Evolutionary conservation across 495 filamentous ascomycete genomes (phyloP).

Genomic region (Pyrenula aspistea): DNA sequence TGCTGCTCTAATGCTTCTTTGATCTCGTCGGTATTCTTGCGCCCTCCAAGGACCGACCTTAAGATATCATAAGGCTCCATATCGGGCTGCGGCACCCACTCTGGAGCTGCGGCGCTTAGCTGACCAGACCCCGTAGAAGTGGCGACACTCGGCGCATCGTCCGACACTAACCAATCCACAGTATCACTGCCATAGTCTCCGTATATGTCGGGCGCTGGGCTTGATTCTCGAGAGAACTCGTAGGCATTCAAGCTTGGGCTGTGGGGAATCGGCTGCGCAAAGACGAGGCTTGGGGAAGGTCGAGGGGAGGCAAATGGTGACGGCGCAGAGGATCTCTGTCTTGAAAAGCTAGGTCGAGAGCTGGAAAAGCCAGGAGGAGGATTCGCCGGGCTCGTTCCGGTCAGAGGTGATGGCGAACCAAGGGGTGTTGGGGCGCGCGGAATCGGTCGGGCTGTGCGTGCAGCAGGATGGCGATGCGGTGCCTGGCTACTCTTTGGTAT

Average conservation of each 20-base stretch:
- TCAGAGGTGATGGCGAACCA: constrained; percentile 57
- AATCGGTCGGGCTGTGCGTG: constrained; percentile 77
- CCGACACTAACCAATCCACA: constrained; percentile 91
- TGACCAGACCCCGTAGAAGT: constrained; percentile 61
- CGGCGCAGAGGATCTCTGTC: constrained; percentile 52
- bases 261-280: constrained; percentile 91
- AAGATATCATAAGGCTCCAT: constrained; percentile 99
- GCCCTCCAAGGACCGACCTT: constrained; percentile 83
- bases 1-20: constrained; percentile 78
- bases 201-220: constrained; percentile 70
- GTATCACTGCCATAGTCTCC: constrained; percentile 87
- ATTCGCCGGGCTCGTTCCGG: constrained; percentile 66
- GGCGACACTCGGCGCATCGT: constrained; percentile 66
- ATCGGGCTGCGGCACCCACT: constrained; percentile 67
- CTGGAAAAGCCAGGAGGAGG: constrained; percentile 68
- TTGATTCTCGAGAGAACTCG: constrained; percentile 63
- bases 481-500: constrained; percentile 68
- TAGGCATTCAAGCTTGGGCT: constrained; percentile 91
- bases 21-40: constrained; percentile 85
- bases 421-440: constrained; percentile 66
- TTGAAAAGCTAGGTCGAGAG: constrained; percentile 55
- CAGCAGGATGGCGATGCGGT: constrained; percentile 74
- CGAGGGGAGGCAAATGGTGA: constrained; percentile 93
- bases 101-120: constrained; percentile 68
- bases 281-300: constrained; percentile 82